A percentile compares a stretch with the other conserved stretches of the same genome.
Conservation (phyloP, 495 filamentous ascomycete genomes). For the Pseudomonodictys pantanalensis region DNA sequence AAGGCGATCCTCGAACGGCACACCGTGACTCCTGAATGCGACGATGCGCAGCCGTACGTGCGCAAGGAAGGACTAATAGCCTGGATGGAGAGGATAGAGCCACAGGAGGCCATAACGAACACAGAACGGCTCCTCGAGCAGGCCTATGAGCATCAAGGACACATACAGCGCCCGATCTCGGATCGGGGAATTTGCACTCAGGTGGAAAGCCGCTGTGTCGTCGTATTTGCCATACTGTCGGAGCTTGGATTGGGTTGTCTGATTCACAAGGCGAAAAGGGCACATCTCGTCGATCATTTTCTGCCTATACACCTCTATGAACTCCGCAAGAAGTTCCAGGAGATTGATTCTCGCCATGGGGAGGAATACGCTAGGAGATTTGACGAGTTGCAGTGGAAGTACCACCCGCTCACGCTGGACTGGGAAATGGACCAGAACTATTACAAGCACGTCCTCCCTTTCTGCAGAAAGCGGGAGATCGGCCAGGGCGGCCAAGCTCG, state of each 20-base stretch:
- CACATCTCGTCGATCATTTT: constrained; percentile 23
- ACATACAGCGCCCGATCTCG: constrained; percentile 2
- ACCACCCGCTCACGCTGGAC: constrained; percentile 34
- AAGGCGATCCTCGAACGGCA: too few species aligned
- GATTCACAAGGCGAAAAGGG: constrained; percentile 21
- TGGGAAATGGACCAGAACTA: constrained; percentile 26
- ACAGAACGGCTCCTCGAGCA: constrained; percentile 6
- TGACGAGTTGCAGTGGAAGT: constrained; percentile 31
- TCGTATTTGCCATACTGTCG: constrained; percentile 42
- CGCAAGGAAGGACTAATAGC: too few species aligned
- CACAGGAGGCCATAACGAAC: too few species aligned
- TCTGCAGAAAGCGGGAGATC: constrained; percentile 30
- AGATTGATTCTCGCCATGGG: background rate
- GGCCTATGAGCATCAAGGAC: background rate
- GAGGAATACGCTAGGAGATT: constrained; percentile 5
- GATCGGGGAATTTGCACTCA: background rate
- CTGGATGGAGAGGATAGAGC: too few species aligned
- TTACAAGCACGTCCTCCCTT: constrained; percentile 36
- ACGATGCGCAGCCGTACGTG: too few species aligned
- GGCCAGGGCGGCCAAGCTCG: constrained; percentile 39
- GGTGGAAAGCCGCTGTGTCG: constrained; percentile 22
- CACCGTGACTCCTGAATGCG: too few species aligned
- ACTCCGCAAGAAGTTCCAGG: constrained; percentile 1
- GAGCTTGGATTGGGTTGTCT: constrained; percentile 34
- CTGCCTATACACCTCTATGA: background rate